Conservation (phyloP, 2,329 filamentous ascomycete genomes). For the Aurifilum marmelostoma region DNA sequence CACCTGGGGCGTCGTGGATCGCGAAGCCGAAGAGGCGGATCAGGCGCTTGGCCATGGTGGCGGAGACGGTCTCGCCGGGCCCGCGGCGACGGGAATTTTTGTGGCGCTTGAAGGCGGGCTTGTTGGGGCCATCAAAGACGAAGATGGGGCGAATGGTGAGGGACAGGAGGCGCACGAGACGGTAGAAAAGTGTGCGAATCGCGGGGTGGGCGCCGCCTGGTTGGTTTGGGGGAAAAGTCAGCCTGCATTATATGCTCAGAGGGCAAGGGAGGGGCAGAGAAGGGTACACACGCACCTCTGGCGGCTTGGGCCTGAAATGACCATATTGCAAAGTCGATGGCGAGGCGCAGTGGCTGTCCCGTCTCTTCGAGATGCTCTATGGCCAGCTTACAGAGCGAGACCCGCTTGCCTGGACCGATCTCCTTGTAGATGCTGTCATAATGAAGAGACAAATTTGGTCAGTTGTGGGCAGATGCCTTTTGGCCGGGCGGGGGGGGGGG, state of each 20-base stretch:
- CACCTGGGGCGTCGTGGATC: conserved; percentile 84
- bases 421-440: conserved; percentile 79
- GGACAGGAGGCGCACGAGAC: conserved; percentile 63
- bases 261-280: conserved; percentile 18
- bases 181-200: conserved; percentile 89
- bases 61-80: conserved; percentile 67
- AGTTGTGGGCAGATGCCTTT: background rate
- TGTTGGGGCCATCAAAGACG: conserved; percentile 55
- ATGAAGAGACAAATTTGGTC: background rate
- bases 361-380: conserved; percentile 73
- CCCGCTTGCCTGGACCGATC: conserved; percentile 77
- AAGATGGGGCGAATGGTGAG: conserved; percentile 56
- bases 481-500: background rate
- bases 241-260: background rate
- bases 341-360: conserved; percentile 77
- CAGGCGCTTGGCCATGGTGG: conserved; percentile 79
- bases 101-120: conserved; percentile 80
- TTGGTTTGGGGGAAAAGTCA: conserved; percentile 33
- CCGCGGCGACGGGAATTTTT: conserved; percentile 65
- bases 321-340: conserved; percentile 96
- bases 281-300: conserved; percentile 56
- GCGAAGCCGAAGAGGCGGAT: conserved; percentile 85
- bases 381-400: conserved; percentile 82
- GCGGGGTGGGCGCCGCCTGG: conserved; percentile 83
- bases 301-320: conserved; percentile 90